These are phyloP conservation scores for Candida incommunis DNA, from an alignment of 805 yeast genomes.

Conservation along the genomic window DNA sequence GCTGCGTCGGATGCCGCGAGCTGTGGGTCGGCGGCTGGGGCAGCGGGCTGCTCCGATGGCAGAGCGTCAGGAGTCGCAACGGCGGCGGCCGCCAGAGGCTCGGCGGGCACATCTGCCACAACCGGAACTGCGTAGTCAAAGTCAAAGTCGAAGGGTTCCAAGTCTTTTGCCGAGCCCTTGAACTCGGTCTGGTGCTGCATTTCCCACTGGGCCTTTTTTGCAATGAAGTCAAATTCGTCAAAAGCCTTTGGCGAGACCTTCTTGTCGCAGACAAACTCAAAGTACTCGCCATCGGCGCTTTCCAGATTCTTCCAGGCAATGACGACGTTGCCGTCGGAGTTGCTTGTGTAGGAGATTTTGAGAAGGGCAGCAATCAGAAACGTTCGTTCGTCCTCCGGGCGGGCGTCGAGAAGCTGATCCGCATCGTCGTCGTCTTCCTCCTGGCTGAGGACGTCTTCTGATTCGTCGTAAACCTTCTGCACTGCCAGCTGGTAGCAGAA, in stretches of 20 bases:
- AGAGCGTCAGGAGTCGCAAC: slow-evolving; percentile 2
- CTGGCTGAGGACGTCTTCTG: slow-evolving; percentile 32
- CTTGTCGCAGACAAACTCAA: slow-evolving; percentile 63
- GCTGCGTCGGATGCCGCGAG: slow-evolving; percentile 8
- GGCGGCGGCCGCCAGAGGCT: background rate
- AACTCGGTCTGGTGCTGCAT: slow-evolving; percentile 40
- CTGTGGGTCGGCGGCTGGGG: too few relatives aligned
- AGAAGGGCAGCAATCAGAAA: slow-evolving; percentile 53
- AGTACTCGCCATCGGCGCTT: slow-evolving; percentile 78
- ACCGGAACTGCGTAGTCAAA: slow-evolving; percentile 7
- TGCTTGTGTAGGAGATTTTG: slow-evolving; percentile 37
- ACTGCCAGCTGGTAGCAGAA: slow-evolving; percentile 59
- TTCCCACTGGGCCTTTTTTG: slow-evolving; percentile 63
- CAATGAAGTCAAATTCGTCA: slow-evolving; percentile 45
- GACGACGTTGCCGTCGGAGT: slow-evolving; percentile 38
- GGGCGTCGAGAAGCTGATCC: slow-evolving; percentile 22
- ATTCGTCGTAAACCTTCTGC: slow-evolving; percentile 49
- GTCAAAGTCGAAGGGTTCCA: slow-evolving; percentile 43
- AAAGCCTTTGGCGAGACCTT: slow-evolving; percentile 32
- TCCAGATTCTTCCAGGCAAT: slow-evolving; percentile 70
- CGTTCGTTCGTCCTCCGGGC: slow-evolving; percentile 47
- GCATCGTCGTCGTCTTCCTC: slow-evolving; percentile 25
- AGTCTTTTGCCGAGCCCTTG: slow-evolving; percentile 30
- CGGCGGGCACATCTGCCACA: background rate
- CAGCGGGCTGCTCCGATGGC: background rate